Percentiles rank a stretch among this genome's conserved stretches.
phyloP scores from a whole-genome alignment of 345 rosid genomes.

The Lumnitzera racemosa region DNA sequence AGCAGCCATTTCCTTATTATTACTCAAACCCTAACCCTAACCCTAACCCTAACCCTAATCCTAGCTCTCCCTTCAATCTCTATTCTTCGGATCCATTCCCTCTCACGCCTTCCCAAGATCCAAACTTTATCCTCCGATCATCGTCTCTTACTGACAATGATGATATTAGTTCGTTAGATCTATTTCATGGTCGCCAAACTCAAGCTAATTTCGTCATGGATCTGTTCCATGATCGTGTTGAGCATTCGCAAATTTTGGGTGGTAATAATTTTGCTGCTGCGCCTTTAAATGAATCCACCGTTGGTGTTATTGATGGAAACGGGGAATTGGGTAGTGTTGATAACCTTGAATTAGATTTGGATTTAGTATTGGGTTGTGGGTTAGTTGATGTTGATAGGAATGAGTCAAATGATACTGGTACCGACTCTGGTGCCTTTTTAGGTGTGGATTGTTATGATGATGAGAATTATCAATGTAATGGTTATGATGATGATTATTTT shows the following conservation, averaged over 20 bases:
- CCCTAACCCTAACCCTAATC: not conserved
- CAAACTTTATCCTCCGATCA: conserved; percentile 13
- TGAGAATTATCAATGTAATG: conserved; percentile 15
- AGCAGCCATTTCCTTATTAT: conserved; percentile 27
- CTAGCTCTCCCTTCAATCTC: conserved; percentile 3
- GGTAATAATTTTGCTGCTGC: conserved; percentile 24
- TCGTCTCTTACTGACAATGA: conserved; percentile 17
- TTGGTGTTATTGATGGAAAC: conserved; percentile 36
- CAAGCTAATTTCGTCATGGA: conserved; percentile 81
- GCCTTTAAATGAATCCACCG: conserved; percentile 21
- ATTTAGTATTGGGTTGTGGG: conserved; percentile 30
- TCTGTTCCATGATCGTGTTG: conserved; percentile 84
- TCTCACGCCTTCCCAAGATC: conserved; percentile 20
- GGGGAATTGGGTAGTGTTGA: conserved; percentile 21
- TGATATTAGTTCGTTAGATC: conserved; percentile 38
- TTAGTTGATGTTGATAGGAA: conserved; percentile 17
- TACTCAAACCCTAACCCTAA: not conserved
- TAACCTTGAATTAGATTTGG: conserved; percentile 34
- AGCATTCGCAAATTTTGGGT: conserved; percentile 55
- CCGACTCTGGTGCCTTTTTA: conserved; percentile 9
- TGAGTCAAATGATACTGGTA: not conserved
- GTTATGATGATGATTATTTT: not conserved
- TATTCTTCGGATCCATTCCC: conserved; percentile 9
- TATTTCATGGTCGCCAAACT: conserved; percentile 40
- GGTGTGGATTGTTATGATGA: conserved; percentile 15